phyloP scores from a whole-genome alignment of 2,329 filamentous ascomycete species.

The Teratosphaeriaceae sp. region DNA sequence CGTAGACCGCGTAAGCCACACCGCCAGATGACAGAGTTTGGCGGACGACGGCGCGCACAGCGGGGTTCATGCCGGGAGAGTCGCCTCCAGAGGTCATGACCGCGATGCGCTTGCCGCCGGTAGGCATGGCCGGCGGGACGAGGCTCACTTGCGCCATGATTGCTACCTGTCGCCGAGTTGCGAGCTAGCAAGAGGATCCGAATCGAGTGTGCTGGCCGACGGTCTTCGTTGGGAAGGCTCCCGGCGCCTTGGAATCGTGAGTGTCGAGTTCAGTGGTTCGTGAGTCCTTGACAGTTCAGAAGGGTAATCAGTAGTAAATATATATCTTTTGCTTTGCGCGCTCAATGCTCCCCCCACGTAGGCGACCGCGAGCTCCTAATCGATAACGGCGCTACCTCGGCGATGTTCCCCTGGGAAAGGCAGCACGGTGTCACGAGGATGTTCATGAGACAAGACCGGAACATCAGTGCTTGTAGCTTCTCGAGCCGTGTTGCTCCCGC shows the following conservation, averaged over 20 bases:
- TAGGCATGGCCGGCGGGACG: slow-evolving; percentile 23
- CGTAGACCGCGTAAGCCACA: slow-evolving; percentile 55
- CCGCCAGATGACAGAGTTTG: slow-evolving; percentile 73
- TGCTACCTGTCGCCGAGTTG: too few species aligned
- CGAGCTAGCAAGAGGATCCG: too few species aligned
- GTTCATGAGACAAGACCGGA: neutral
- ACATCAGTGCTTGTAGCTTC: too few species aligned
- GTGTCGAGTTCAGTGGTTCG: too few species aligned
- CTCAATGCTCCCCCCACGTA: neutral
- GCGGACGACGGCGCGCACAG: slow-evolving; percentile 82
- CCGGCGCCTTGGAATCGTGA: too few species aligned
- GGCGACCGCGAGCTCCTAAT: neutral
- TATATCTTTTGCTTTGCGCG: too few species aligned
- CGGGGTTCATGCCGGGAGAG: slow-evolving; percentile 90
- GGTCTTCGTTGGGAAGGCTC: too few species aligned
- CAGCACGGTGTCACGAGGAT: neutral
- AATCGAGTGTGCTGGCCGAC: too few species aligned
- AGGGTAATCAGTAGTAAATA: too few species aligned
- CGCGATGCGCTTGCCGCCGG: slow-evolving; percentile 59
- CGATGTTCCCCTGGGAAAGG: too few species aligned
- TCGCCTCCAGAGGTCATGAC: slow-evolving; percentile 94
- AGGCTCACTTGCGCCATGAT: slow-evolving; percentile 27
- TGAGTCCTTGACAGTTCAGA: too few species aligned
- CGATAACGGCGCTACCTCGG: neutral
- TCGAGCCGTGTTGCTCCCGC: too few species aligned